Percentiles rank a stretch among this genome's conserved stretches.
These are phyloP conservation scores for Neckera pumila DNA, from an alignment of 225 moss, liverwort and hornwort species.

Conservation along the genomic window DNA sequence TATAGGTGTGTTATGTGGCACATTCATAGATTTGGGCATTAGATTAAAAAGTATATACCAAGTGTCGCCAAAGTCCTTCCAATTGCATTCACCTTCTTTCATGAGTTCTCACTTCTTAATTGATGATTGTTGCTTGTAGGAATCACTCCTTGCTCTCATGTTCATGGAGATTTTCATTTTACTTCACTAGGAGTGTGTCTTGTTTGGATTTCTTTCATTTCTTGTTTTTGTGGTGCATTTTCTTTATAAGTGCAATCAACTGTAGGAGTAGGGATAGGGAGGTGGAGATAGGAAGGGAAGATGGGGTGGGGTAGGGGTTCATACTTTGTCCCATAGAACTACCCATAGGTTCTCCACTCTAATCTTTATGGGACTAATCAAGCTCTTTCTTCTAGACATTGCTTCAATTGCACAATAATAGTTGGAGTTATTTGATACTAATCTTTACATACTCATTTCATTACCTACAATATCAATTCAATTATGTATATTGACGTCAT, in stretches of 20 bases:
- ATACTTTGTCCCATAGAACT: background rate
- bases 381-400: background rate
- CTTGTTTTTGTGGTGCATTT: background rate
- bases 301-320: background rate
- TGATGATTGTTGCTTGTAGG: background rate
- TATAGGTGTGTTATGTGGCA: accelerated
- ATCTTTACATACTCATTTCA: background rate
- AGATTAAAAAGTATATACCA: background rate
- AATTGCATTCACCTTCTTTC: background rate
- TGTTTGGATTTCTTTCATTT: too few relatives aligned
- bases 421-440: background rate
- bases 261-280: accelerated
- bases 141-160: accelerated
- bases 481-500: accelerated
- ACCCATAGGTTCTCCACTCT: too few relatives aligned
- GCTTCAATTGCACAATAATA: background rate
- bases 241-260: background rate
- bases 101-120: background rate
- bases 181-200: accelerated
- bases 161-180: background rate
- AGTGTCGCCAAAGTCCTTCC: background rate
- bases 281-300: too few relatives aligned
- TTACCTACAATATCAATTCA: background rate
- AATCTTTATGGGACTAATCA: background rate
- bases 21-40: background rate